Evolutionary conservation across 345 rosid species (phyloP).

Genomic region (Geranium rotundifolium): DNA sequence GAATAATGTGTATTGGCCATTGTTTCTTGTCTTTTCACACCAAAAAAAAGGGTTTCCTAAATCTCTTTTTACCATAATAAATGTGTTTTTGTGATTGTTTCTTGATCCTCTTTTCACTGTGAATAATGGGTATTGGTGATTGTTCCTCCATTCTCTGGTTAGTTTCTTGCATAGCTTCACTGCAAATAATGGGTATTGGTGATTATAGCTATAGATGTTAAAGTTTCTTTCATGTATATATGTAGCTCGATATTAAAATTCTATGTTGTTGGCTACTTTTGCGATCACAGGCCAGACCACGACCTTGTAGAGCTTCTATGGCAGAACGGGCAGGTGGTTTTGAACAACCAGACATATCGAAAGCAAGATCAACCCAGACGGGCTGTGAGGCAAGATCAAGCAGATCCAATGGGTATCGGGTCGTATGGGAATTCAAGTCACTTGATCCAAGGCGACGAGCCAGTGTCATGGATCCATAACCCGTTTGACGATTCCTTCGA

Average conservation of each 20-base stretch:
- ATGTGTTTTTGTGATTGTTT: too few species aligned
- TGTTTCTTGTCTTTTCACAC: too few species aligned
- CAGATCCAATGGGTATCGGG: slow-evolving; percentile 6
- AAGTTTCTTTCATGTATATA: too few species aligned
- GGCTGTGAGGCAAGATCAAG: slow-evolving; percentile 11
- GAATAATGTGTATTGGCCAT: too few species aligned
- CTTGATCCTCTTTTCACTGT: too few species aligned
- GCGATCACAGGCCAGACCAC: slow-evolving; percentile 29
- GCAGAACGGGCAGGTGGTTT: slow-evolving; percentile 56
- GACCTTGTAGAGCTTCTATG: slow-evolving; percentile 62
- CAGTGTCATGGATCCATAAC: slow-evolving; percentile 53
- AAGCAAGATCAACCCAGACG: slow-evolving; percentile 17
- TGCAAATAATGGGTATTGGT: too few species aligned
- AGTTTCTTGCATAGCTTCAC: too few species aligned
- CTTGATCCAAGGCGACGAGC: slow-evolving; percentile 46
- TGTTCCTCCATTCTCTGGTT: too few species aligned
- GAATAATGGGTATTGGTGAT: too few species aligned
- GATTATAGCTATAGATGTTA: background rate
- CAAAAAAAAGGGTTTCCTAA: too few species aligned
- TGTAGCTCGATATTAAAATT: too few species aligned
- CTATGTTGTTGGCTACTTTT: background rate
- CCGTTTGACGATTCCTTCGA: slow-evolving; percentile 46
- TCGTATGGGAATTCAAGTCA: slow-evolving; percentile 22
- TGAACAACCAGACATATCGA: slow-evolving; percentile 44
- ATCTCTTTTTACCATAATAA: too few species aligned